Base-by-base conservation (phyloP, 495 filamentous ascomycete genomes). In the Tuber melanosporum region DNA sequence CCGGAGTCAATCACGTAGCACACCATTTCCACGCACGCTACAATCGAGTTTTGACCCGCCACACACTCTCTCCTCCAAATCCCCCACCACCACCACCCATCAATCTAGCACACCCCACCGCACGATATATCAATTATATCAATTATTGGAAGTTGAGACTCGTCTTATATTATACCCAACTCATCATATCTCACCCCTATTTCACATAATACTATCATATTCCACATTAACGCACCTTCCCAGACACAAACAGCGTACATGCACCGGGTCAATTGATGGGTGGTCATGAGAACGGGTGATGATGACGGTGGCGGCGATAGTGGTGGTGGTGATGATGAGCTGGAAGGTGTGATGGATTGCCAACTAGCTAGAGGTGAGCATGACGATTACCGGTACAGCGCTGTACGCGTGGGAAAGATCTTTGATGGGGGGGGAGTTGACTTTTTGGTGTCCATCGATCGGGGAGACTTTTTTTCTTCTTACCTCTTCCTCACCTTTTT, bases 91-190 rank as follows among this genome's bases (percentile, higher is more conserved):
- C 71, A 43, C 26, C 75, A 49, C 17, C 75, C 71, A 32, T 72
- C 73, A 77, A 69, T 74, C 71, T 22, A 22, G 17, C n/a, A 39
- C 74, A 70, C 12, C 49, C 12, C 71, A 66, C 57, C n/a, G n/a
- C 26, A 32, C 14, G 57, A 66, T 66, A 32, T 36, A 66, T 6
- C 26, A 17, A 66, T 19, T 66, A 32, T 36, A 66, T 6, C 26
- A 17, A 66, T 19, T 66, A 14, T 3, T 7, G 22, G 5, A 72
- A 43, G 36, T 46, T 2, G 15, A 36, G 15, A 20, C 71, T 20
- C 26, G 9, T 66, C 26, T 66, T 36, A 17, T 66, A 66, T 66
- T 17, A 66, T 66, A 66, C 12, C 5, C 36, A 66, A 66, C 57
- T 36, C 36, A 32, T 66, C 57, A 66, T 66, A 66, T 66, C 26